Evolutionary conservation across 805 yeast species (phyloP).

Genomic region (Candida hungchunana): DNA sequence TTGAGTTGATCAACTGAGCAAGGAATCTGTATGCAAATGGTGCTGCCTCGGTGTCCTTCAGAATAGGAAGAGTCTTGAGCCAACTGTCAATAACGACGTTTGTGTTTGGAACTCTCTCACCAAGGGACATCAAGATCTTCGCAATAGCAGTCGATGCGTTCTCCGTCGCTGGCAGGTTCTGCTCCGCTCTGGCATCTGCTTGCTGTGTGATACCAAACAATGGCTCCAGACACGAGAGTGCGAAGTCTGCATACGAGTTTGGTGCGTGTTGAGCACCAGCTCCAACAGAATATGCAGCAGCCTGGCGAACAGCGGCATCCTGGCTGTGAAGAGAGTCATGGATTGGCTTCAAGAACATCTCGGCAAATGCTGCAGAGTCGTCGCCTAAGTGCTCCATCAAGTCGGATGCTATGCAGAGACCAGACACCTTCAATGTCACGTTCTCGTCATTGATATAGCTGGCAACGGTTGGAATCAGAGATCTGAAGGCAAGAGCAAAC

Average conservation of each 20-base stretch:
- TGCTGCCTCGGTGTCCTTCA: conserved; percentile 86
- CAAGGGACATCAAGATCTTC: conserved; percentile 66
- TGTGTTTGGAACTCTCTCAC: conserved; percentile 54
- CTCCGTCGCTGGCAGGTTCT: conserved; percentile 83
- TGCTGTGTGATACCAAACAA: conserved; percentile 66
- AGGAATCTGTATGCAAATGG: conserved; percentile 76
- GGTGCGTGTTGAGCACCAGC: conserved; percentile 83
- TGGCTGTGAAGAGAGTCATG: conserved; percentile 64
- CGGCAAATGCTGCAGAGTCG: conserved; percentile 58
- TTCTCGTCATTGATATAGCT: conserved; percentile 62
- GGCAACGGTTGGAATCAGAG: conserved; percentile 57
- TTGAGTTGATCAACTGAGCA: conserved; percentile 61
- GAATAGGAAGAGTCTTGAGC: conserved; percentile 77
- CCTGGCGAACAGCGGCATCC: conserved; percentile 76
- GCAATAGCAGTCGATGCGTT: conserved; percentile 80
- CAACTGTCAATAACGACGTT: conserved; percentile 66
- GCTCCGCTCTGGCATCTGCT: conserved; percentile 84
- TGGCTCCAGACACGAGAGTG: conserved; percentile 67
- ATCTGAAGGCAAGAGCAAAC: conserved; percentile 63
- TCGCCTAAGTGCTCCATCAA: conserved; percentile 77
- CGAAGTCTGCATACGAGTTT: conserved; percentile 51
- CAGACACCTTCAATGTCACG: conserved; percentile 67
- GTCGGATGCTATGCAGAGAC: conserved; percentile 76
- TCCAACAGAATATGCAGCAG: conserved; percentile 81
- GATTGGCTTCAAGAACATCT: conserved; percentile 56